A percentile compares a stretch with the other conserved stretches of the same genome.
Evolutionary conservation across 208 protist genomes (phyloP).

Genomic region (Wallacemonas collosoma): DNA sequence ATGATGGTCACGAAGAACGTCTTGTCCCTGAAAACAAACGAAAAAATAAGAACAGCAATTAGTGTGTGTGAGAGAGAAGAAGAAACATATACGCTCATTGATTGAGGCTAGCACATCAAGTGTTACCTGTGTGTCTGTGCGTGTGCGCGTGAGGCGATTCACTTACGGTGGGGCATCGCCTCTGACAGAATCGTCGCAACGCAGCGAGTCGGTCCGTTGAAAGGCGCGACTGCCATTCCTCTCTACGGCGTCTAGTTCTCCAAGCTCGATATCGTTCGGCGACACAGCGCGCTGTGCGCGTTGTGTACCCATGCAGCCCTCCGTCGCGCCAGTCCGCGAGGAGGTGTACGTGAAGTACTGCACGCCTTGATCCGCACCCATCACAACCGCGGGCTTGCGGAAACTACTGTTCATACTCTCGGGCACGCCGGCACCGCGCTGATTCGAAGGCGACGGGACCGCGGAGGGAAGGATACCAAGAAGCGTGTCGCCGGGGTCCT

Average conservation of each 20-base stretch:
- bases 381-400: conserved; percentile 1
- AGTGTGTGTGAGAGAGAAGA: too few relatives aligned
- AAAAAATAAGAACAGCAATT: too few relatives aligned
- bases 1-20: too few relatives aligned
- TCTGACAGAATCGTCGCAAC: neutral
- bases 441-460: neutral
- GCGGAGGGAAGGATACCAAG: conserved; percentile 57
- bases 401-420: conserved; percentile 12
- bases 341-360: conserved; percentile 15
- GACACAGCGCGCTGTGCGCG: too few relatives aligned
- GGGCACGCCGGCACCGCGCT: neutral
- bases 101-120: too few relatives aligned
- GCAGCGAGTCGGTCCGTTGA: conserved; percentile 1
- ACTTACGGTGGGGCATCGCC: too few relatives aligned
- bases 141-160: too few relatives aligned
- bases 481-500: conserved; percentile 37
- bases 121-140: too few relatives aligned
- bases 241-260: neutral
- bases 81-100: too few relatives aligned
- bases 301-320: neutral
- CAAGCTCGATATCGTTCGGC: conserved; percentile 2
- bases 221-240: neutral
- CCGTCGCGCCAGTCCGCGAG: conserved; percentile 3
- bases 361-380: conserved; percentile 2
- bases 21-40: too few relatives aligned